These are phyloP conservation scores for Canavalia gladiata DNA, from an alignment of 306 rosid species.

Conservation along the genomic window DNA sequence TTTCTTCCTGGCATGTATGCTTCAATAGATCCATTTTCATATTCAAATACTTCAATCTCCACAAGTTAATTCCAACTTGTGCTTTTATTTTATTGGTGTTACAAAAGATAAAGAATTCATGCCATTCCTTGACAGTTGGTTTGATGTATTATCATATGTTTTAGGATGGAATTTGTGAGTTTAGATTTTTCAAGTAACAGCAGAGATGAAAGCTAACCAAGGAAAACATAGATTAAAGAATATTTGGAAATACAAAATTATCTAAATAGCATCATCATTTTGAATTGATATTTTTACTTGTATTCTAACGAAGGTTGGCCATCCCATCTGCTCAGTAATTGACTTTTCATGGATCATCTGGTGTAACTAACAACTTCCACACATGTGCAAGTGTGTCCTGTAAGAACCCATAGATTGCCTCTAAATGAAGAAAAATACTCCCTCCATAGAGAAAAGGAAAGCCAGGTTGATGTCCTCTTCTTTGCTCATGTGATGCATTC, in stretches of 20 bases:
- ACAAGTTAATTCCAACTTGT: neutral
- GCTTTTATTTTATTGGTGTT: neutral
- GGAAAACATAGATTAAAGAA: conserved; percentile 27
- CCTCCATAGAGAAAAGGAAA: conserved; percentile 9
- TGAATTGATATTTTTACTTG: neutral
- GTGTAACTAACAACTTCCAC: conserved; percentile 21
- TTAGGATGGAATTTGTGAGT: neutral
- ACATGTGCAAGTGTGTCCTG: conserved; percentile 19
- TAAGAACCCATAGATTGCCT: conserved; percentile 7
- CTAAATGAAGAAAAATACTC: conserved; percentile 29
- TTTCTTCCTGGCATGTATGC: no score
- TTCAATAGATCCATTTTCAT: neutral
- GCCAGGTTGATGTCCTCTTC: conserved; percentile 9
- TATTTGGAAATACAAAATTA: neutral
- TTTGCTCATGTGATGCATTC: neutral
- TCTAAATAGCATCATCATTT: neutral
- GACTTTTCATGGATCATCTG: conserved; percentile 30
- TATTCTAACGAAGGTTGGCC: conserved; percentile 8
- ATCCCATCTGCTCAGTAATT: conserved; percentile 13
- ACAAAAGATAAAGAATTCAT: neutral
- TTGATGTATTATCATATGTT: neutral
- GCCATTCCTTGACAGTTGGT: neutral
- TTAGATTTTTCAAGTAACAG: neutral
- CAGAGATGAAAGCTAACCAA: conserved; percentile 1
- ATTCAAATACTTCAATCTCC: neutral